Conservation (phyloP, 2,329 filamentous ascomycete species). For the Aspergillus texensis region DNA sequence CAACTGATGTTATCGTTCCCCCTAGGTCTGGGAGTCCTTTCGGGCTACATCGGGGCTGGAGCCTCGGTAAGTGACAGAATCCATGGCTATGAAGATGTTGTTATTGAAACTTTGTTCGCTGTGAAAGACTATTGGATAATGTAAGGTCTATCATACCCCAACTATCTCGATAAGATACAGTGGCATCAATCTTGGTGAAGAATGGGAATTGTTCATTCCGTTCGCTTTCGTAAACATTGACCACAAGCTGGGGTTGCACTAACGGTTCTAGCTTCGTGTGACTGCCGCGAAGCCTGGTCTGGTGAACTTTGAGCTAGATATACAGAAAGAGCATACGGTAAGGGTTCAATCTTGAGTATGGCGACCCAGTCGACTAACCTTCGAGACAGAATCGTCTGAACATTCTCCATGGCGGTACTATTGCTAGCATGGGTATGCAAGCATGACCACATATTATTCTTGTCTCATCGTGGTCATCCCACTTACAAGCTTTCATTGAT, state of each 20-base stretch:
- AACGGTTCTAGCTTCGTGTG: slow-evolving; percentile 56
- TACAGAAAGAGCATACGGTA: slow-evolving; percentile 67
- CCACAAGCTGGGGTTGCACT: not conserved
- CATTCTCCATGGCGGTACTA: slow-evolving; percentile 69
- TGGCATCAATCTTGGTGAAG: not conserved
- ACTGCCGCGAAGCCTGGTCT: slow-evolving; percentile 62
- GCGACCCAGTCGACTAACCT: slow-evolving; percentile 6
- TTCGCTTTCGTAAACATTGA: slow-evolving; percentile 1
- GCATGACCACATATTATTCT: not conserved
- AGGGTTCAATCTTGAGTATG: slow-evolving; percentile 17
- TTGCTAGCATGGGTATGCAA: slow-evolving; percentile 59
- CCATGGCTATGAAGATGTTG: not conserved
- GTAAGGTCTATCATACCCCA: slow-evolving; percentile 32
- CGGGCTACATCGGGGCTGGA: slow-evolving; percentile 83
- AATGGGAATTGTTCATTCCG: not conserved
- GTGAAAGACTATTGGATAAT: slow-evolving; percentile 38
- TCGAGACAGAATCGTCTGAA: slow-evolving; percentile 60
- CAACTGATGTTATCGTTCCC: slow-evolving; percentile 12
- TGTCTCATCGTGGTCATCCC: not conserved
- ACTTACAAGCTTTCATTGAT: slow-evolving; percentile 1
- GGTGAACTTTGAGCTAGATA: slow-evolving; percentile 67
- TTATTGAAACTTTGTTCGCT: not conserved
- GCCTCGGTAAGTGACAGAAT: slow-evolving; percentile 65
- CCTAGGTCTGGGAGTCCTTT: slow-evolving; percentile 82
- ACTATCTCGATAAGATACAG: not conserved